phyloP scores from a whole-genome alignment of 2,329 filamentous ascomycete species.

The Alternaria sp. region DNA sequence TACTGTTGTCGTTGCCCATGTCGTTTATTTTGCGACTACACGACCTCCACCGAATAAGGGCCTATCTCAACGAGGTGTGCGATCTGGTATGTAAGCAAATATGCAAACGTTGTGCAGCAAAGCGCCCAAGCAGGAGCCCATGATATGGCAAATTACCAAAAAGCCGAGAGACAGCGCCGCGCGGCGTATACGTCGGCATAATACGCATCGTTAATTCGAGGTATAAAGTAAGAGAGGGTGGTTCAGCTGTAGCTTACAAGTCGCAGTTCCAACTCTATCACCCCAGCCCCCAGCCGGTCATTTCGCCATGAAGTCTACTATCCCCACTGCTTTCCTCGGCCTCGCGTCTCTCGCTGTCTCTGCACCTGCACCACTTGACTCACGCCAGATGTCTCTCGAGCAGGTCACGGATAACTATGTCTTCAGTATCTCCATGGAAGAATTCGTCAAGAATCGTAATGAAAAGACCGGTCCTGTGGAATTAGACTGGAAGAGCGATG shows the following conservation, averaged over 20 bases:
- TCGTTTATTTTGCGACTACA: not conserved
- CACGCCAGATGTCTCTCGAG: not conserved
- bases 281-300: no score
- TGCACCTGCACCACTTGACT: not conserved
- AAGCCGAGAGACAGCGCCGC: not conserved
- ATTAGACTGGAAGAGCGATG: constrained; percentile 50
- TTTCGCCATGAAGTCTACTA: not conserved
- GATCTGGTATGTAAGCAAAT: not conserved
- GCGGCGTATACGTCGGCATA: not conserved
- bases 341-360: not conserved
- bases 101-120: constrained; percentile 1
- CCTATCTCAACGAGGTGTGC: not conserved
- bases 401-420: constrained; percentile 57
- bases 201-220: not conserved
- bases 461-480: constrained; percentile 51
- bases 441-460: constrained; percentile 56
- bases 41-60: not conserved
- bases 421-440: constrained; percentile 55
- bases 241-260: not conserved
- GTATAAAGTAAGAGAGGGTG: constrained; percentile 1
- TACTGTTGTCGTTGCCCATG: not conserved
- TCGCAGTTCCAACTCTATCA: not conserved
- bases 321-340: not conserved
- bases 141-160: not conserved
- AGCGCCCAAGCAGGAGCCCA: not conserved